Evolutionary conservation across 768 basidiomycete genomes (phyloP), one percentile per base, ranked within the genome.

Genomic region (Boletales sp.): DNA sequence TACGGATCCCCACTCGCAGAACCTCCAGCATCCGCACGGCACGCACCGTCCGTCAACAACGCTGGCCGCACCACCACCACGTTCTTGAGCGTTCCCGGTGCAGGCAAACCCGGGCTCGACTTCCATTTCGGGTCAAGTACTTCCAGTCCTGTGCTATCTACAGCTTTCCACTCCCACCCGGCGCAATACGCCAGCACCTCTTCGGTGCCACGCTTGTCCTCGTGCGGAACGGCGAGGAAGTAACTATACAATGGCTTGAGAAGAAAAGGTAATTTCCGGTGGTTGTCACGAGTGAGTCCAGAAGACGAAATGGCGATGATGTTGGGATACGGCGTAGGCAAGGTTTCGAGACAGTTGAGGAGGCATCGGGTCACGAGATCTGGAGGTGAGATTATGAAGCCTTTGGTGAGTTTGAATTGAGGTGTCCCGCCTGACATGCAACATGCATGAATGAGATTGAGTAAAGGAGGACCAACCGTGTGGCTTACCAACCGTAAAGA

Each of bases 181-280:
- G 77, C 70, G 50, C 70, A 67, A 50, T 84, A 72, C 1, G 72
- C 66, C 5, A 80, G 43, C 2, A 76, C 62, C 28, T 77, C 70
- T 65, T 90, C 87, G 31, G 69, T 64, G 8, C 79, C 84, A 40
- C 80, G 38, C 65, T 88, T 89, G 65, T 88, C 86, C 28, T 59
- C 70, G 60, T 83, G 83, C 5, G 82, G 78, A 2, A 32, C 51
- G 5, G 62, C 37, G 38, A 85, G 64, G 25, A 79, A 41, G 53
- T 68, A 72, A 5, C 60, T 51, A 61, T 85, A 86, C 0, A 87
- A 0, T 0, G 74, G 73, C 54, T 75, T 77, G 31, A 83, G 55
- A 4, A 67, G 61, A 30, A 77, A 40, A 0, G 86, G 84, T 0
- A 86, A 67, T 4, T 61, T 54, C 0, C 62, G 54, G 52, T 77